Conservation (phyloP, 805 yeast species). For the Candida tallmaniae region DNA sequence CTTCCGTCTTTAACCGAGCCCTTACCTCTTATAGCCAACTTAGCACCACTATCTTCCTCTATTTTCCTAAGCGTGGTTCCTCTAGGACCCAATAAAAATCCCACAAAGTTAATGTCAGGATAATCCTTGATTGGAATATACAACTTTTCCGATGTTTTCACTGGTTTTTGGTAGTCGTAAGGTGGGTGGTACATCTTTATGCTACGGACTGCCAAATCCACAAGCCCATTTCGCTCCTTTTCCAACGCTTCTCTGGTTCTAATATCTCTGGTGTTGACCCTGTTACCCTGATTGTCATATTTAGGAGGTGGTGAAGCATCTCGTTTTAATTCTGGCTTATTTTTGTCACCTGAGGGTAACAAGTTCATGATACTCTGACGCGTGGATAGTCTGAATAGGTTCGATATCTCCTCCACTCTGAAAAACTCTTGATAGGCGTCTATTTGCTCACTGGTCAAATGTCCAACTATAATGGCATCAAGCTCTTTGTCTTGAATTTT, state of each 20-base stretch:
- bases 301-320: conserved; percentile 93
- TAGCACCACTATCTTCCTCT: conserved; percentile 84
- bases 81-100: conserved; percentile 89
- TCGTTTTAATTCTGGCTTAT: conserved; percentile 35
- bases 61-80: conserved; percentile 81
- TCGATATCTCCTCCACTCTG: conserved; percentile 77
- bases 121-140: conserved; percentile 81
- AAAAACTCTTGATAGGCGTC: conserved; percentile 66
- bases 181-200: conserved; percentile 84
- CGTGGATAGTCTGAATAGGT: conserved; percentile 40
- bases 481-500: conserved; percentile 17
- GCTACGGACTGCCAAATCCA: conserved; percentile 66
- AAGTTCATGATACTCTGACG: conserved; percentile 41
- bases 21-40: conserved; percentile 85
- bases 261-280: conserved; percentile 78
- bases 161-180: conserved; percentile 65
- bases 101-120: conserved; percentile 92
- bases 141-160: conserved; percentile 70
- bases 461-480: conserved; percentile 38
- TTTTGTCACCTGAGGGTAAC: conserved; percentile 37
- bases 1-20: conserved; percentile 96
- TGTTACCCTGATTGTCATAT: conserved; percentile 77
- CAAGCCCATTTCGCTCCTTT: conserved; percentile 72
- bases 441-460: conserved; percentile 62
- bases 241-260: conserved; percentile 61